Evolutionary conservation across 2,329 filamentous ascomycete species (phyloP), one percentile per base, ranked within the genome.

Genomic region (Golovinomyces cichoracearum): DNA sequence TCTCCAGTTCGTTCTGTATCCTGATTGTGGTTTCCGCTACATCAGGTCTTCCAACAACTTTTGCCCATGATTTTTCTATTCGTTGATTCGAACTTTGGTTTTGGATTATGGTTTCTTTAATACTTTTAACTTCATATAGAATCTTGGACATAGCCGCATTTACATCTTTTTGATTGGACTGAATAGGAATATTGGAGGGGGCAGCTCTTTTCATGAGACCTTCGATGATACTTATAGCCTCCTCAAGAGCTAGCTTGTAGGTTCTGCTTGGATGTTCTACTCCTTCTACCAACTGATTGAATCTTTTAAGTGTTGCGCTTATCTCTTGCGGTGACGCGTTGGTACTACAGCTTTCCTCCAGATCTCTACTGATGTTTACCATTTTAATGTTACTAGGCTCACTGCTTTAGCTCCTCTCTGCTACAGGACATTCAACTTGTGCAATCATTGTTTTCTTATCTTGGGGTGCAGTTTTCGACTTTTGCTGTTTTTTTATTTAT

Each of bases 191-290:
- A 22, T 10, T 1, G 6, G 38, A 2, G 4, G 27, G 7, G 12
- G 27, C 29, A 12, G 35, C 25, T 29, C 6, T 6, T 47, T 47
- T 37, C 29, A 22, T 17, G 29, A 47, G 45, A 19, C 29, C 9
- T 23, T 47, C 45, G 37, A 47, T 37, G 5, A 47, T n/a, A 15
- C n/a, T 5, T 35, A 35, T 47, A 15, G 45, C 45, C 29, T 47
- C 45, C 45, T 22, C 17, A 10, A 47, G 10, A 5, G 25, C 10
- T 23, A 15, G 13, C 27, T 35, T 47, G n/a, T 22, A 37, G 23
- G 45, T 17, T 37, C 45, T 47, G 12, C 15, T 7, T 2, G 45
- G 17, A 33, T 35, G 13, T 19, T 47, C 25, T 9, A 35, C 45
- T 47, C 25, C 19, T 35, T 47, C 37, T 1, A 25, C 2, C 1